These are phyloP conservation scores for Prunus mongolica DNA, from an alignment of 306 rosid species.

Conservation along the genomic window DNA sequence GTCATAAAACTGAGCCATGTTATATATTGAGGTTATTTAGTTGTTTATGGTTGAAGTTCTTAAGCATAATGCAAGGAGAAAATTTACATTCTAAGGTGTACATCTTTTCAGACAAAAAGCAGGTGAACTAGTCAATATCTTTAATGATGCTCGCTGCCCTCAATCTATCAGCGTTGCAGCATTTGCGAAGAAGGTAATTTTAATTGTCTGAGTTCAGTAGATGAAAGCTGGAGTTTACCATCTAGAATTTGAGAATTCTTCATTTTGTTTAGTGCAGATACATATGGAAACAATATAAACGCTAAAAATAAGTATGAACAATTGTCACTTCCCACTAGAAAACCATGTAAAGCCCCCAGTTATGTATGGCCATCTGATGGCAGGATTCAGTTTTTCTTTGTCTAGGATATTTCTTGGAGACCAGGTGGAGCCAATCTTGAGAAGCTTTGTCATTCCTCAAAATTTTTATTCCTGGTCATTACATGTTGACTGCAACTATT, in stretches of 20 bases:
- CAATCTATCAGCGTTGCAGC: conserved; percentile 59
- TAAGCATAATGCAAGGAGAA: not conserved
- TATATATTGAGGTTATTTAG: not conserved
- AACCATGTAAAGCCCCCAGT: not conserved
- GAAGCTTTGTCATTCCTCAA: not conserved
- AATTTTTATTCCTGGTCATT: not conserved
- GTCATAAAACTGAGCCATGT: not conserved
- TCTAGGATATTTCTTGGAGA: not conserved
- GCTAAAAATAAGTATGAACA: too few species aligned
- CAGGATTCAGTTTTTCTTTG: not conserved
- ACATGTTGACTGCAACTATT: not conserved
- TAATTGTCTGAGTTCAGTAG: not conserved
- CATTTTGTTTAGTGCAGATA: not conserved
- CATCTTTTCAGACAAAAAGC: conserved; percentile 61
- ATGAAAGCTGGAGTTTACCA: not conserved
- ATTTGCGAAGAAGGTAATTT: conserved; percentile 69
- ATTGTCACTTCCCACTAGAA: not conserved
- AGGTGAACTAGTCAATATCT: conserved; percentile 47
- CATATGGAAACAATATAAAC: not conserved
- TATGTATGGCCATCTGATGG: not conserved
- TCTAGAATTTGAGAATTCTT: not conserved
- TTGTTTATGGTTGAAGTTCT: not conserved
- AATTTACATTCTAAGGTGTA: not conserved
- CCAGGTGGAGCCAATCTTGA: not conserved
- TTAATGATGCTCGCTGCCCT: conserved; percentile 55